Evolutionary conservation across 2,329 filamentous ascomycete species (phyloP).

Genomic region (Grosmannia serpens): DNA sequence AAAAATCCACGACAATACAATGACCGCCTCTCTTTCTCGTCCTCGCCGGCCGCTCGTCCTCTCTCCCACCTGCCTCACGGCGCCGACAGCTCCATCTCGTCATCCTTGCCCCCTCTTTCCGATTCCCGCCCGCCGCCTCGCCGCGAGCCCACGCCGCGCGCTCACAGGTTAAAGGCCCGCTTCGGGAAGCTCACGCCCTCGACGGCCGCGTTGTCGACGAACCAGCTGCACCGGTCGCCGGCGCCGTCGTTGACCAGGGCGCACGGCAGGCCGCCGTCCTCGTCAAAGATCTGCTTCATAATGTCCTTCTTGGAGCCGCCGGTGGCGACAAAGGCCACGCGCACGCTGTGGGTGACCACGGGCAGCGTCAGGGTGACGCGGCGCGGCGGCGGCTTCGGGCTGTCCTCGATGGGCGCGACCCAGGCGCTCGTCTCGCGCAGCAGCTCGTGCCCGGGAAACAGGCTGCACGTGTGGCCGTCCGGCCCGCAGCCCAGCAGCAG

Average conservation of each 20-base stretch:
- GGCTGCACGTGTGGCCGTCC: slow-evolving; percentile 92
- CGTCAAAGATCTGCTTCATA: slow-evolving; percentile 85
- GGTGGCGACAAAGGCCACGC: slow-evolving; percentile 84
- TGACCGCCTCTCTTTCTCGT: not conserved
- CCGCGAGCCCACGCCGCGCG: not conserved
- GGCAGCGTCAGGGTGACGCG: slow-evolving; percentile 88
- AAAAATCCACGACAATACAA: not conserved
- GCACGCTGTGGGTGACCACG: slow-evolving; percentile 76
- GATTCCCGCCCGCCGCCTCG: not conserved
- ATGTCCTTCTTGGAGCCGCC: slow-evolving; percentile 84
- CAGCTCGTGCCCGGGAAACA: slow-evolving; percentile 84
- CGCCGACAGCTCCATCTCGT: not conserved
- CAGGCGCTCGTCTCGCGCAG: slow-evolving; percentile 80
- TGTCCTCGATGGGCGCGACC: slow-evolving; percentile 86
- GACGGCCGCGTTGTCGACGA: slow-evolving; percentile 76
- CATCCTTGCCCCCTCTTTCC: not conserved
- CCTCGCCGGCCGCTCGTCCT: not conserved
- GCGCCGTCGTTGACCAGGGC: slow-evolving; percentile 75
- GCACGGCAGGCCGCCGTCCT: slow-evolving; percentile 69
- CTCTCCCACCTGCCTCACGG: slow-evolving; percentile 38
- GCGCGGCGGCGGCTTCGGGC: slow-evolving; percentile 83
- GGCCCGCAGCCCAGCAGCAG: slow-evolving; percentile 88
- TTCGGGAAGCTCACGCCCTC: slow-evolving; percentile 76
- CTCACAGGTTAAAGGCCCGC: slow-evolving; percentile 46
- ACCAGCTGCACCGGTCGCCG: slow-evolving; percentile 88